Evolutionary conservation across 2,329 filamentous ascomycete genomes (phyloP).

Genomic region (Chaetomium olivaceum): DNA sequence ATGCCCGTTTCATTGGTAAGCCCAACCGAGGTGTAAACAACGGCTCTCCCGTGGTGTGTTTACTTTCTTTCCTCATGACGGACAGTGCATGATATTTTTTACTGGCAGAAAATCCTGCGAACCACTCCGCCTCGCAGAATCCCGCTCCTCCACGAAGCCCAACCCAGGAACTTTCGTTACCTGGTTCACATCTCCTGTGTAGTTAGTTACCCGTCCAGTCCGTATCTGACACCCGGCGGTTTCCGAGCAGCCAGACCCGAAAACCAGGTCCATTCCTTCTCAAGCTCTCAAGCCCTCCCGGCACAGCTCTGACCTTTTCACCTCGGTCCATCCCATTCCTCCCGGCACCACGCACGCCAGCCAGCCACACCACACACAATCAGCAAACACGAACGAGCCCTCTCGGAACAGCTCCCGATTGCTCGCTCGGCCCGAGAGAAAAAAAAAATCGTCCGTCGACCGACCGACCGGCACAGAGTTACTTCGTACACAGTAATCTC

Average conservation of each 20-base stretch:
- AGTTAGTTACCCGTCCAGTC: too few species aligned
- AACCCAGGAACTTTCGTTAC: background rate
- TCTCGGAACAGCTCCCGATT: background rate
- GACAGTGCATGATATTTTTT: too few species aligned
- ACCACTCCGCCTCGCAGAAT: background rate
- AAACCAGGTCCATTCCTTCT: background rate
- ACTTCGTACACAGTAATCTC: too few species aligned
- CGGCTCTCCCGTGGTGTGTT: background rate
- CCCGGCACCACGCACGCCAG: background rate
- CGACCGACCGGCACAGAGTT: background rate
- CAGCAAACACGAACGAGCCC: background rate
- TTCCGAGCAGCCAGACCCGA: background rate
- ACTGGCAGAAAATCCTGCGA: background rate
- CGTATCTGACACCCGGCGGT: background rate
- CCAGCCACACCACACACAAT: background rate
- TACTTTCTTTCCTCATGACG: too few species aligned
- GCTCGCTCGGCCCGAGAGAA: background rate
- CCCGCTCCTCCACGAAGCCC: background rate
- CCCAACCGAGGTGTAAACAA: background rate
- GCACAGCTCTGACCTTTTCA: background rate
- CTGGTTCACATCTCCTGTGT: background rate
- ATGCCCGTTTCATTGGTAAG: background rate
- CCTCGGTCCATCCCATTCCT: background rate
- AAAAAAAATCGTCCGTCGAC: background rate
- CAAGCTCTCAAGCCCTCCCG: too few species aligned